A percentile compares a stretch with the other conserved stretches of the same genome.
Conservation (phyloP, 2,329 filamentous ascomycete genomes). For the Pseudogymnoascus sp. region DNA sequence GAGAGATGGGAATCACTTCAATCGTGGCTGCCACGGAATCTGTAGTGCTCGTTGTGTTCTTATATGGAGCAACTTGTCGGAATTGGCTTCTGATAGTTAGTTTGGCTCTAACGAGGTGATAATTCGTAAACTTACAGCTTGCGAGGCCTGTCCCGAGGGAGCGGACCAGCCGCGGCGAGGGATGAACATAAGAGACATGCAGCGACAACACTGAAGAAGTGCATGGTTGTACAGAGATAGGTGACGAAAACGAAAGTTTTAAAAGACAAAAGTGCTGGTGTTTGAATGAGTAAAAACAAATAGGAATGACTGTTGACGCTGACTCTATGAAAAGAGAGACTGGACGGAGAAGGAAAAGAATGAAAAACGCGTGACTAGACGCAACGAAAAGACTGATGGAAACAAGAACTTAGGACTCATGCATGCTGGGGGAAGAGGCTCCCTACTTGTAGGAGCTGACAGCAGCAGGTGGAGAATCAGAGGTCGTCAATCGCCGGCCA, state of each 20-base stretch:
- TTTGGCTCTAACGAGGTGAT: neutral
- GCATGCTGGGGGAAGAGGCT: neutral
- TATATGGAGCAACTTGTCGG: constrained; percentile 1
- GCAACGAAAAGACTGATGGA: neutral
- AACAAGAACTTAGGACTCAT: neutral
- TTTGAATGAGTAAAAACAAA: constrained; percentile 10
- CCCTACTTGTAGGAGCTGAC: neutral
- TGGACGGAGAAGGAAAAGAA: constrained; percentile 8
- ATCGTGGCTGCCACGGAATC: neutral
- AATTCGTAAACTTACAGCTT: constrained; percentile 15
- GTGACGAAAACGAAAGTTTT: constrained; percentile 5
- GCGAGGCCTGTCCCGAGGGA: constrained; percentile 14
- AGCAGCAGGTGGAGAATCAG: constrained; percentile 1
- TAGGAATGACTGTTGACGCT: constrained; percentile 3
- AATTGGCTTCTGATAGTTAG: constrained; percentile 9
- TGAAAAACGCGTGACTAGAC: constrained; percentile 2
- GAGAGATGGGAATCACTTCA: neutral
- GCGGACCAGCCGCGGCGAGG: constrained; percentile 19
- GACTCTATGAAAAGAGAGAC: neutral
- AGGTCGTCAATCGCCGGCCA: neutral
- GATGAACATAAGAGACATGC: constrained; percentile 13
- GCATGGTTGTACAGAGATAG: constrained; percentile 15
- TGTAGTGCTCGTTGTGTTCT: neutral
- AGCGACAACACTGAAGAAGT: constrained; percentile 13
- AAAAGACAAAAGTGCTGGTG: neutral